Evolutionary conservation across 768 basidiomycete species (phyloP), one percentile per base, ranked within the genome.

Genomic region (Favolaschia claudopus): DNA sequence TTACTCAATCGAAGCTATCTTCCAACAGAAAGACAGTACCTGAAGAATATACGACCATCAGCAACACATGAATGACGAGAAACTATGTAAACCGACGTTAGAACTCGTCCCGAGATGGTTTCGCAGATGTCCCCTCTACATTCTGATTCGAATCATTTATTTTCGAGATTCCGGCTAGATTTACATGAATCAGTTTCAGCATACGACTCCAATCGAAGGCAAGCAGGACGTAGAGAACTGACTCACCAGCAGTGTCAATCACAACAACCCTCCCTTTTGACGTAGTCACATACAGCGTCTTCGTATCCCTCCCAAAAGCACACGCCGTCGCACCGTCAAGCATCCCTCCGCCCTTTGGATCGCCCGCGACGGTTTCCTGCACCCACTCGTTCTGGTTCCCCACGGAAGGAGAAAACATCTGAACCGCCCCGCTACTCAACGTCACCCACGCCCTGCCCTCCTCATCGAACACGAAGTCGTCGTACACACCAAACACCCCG

Each of bases 171-270:
- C n/a, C n/a, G n/a, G n/a, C n/a, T n/a, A n/a, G n/a, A n/a, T n/a
- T n/a, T n/a, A n/a, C n/a, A n/a, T n/a, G n/a, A n/a, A n/a, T n/a
- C n/a, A n/a, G n/a, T n/a, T n/a, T n/a, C n/a, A n/a, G n/a, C n/a
- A n/a, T n/a, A n/a, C n/a, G n/a, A n/a, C n/a, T n/a, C n/a, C n/a
- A n/a, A n/a, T n/a, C n/a, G n/a, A n/a, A n/a, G n/a, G n/a, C n/a
- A n/a, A n/a, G n/a, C n/a, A n/a, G n/a, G n/a, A n/a, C n/a, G n/a
- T n/a, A n/a, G n/a, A n/a, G n/a, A n/a, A n/a, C n/a, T n/a, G n/a
- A n/a, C n/a, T n/a, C n/a, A n/a, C n/a, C n/a, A n/a, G n/a, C 29
- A n/a, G 51, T 53, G 46, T 55, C 36, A 9, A 55, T 44, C 5
- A n/a, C 5, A 4, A 55, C 54, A 13, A 55, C 17, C 29, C 46